A percentile compares a stretch with the other conserved stretches of the same genome.
phyloP scores from a whole-genome alignment of 2,329 filamentous ascomycete species.

The Alternaria angustiovoidea region DNA sequence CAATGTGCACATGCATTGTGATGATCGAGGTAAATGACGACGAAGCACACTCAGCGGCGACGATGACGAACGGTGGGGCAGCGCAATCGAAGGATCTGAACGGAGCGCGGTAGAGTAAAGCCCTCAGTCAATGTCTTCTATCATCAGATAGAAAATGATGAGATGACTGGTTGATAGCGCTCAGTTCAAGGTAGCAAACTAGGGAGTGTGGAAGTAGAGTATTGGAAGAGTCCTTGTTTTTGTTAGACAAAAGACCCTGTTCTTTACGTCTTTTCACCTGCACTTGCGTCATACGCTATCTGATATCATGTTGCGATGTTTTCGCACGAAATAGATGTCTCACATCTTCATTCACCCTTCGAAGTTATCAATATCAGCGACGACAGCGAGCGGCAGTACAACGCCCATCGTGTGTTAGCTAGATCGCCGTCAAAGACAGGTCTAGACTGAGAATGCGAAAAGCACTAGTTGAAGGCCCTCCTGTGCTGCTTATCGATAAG shows the following conservation, averaged over 20 bases:
- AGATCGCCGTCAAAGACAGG: not conserved
- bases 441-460: not conserved
- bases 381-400: too few relatives aligned
- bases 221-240: not conserved
- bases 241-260: not conserved
- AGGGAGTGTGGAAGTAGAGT: not conserved
- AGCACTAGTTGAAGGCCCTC: not conserved
- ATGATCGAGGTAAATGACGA: not conserved
- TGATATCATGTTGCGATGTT: too few relatives aligned
- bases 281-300: too few relatives aligned
- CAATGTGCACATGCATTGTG: not conserved
- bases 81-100: not conserved
- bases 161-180: not conserved
- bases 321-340: too few relatives aligned
- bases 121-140: not conserved
- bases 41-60: not conserved
- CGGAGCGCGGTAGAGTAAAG: not conserved
- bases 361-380: not conserved
- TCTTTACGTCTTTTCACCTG: too few relatives aligned
- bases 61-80: not conserved
- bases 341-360: too few relatives aligned
- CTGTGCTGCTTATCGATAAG: constrained; percentile 20
- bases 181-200: not conserved
- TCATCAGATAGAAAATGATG: not conserved
- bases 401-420: too few relatives aligned